Evolutionary conservation across 2,329 filamentous ascomycete species (phyloP).

Genomic region (Nemania sp.): DNA sequence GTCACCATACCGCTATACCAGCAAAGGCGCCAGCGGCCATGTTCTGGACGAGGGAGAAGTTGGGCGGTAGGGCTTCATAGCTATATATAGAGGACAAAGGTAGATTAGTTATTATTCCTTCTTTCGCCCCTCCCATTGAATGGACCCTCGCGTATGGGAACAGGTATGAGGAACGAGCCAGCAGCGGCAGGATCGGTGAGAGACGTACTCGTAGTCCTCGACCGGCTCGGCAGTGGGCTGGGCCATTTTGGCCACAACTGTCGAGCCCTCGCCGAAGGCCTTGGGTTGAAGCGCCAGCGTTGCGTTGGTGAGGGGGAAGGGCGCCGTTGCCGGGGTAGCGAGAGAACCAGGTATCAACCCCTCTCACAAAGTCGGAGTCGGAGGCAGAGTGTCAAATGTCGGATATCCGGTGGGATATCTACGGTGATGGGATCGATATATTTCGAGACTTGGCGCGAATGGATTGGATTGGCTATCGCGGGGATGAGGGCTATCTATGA

Average conservation of each 20-base stretch:
- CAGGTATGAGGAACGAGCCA: conserved; percentile 4
- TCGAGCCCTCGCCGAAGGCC: conserved; percentile 71
- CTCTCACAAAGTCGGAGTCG: conserved; percentile 3
- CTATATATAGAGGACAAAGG: conserved; percentile 52
- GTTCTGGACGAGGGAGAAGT: conserved; percentile 93
- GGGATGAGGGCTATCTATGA: neutral
- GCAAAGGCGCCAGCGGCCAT: conserved; percentile 97
- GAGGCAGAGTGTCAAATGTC: neutral
- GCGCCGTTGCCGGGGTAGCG: conserved; percentile 35
- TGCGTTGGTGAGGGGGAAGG: conserved; percentile 53
- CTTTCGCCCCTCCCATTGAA: neutral
- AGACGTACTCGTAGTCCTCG: conserved; percentile 75
- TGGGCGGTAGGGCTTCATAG: conserved; percentile 94
- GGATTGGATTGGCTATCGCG: too few species aligned
- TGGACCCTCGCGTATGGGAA: neutral
- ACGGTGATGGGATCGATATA: neutral
- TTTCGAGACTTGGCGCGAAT: neutral
- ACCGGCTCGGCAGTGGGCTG: conserved; percentile 72
- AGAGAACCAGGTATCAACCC: conserved; percentile 6
- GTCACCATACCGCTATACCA: conserved; percentile 80
- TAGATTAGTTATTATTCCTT: neutral
- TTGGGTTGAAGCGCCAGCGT: conserved; percentile 73
- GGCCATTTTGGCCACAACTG: conserved; percentile 77
- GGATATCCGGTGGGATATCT: neutral
- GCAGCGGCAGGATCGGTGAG: neutral